phyloP scores from a whole-genome alignment of 2,329 filamentous ascomycete species.

The Mycosphaerella arachidis region DNA sequence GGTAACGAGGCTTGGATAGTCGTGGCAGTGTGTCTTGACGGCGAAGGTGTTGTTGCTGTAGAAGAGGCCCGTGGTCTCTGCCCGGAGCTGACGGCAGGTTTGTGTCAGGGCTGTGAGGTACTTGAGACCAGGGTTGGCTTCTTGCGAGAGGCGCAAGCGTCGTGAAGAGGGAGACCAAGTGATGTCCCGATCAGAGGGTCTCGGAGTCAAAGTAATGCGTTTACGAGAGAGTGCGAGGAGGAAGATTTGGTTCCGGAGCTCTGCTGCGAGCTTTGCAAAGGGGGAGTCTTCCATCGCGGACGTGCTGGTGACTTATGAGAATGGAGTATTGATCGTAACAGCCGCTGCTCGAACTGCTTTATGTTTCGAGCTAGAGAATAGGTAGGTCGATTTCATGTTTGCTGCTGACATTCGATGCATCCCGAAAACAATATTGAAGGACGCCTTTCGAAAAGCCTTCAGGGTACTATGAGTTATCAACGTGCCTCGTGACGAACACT shows the following conservation, averaged over 20 bases:
- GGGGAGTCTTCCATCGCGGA: not conserved
- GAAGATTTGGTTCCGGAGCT: slow-evolving; percentile 4
- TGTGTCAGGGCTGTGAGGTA: not conserved
- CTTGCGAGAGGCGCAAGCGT: not conserved
- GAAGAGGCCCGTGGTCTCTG: not conserved
- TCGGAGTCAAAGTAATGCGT: not conserved
- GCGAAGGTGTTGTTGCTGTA: not conserved
- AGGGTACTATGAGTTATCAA: not conserved
- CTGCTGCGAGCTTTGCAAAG: not conserved
- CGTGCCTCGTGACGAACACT: not conserved
- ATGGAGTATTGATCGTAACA: not conserved
- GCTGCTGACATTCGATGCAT: not conserved
- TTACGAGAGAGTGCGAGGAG: not conserved
- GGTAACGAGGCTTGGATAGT: not conserved
- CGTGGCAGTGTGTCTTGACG: not conserved
- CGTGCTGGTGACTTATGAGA: not conserved
- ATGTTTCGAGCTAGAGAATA: not conserved
- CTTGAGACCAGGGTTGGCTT: not conserved
- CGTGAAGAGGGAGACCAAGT: not conserved
- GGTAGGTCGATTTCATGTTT: not conserved
- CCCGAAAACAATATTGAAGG: not conserved
- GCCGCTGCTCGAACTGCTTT: not conserved
- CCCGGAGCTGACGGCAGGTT: not conserved
- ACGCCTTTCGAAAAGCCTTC: not conserved
- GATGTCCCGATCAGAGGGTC: not conserved